Conservation (phyloP, 345 rosid species). For the Salix arbutifolia region DNA sequence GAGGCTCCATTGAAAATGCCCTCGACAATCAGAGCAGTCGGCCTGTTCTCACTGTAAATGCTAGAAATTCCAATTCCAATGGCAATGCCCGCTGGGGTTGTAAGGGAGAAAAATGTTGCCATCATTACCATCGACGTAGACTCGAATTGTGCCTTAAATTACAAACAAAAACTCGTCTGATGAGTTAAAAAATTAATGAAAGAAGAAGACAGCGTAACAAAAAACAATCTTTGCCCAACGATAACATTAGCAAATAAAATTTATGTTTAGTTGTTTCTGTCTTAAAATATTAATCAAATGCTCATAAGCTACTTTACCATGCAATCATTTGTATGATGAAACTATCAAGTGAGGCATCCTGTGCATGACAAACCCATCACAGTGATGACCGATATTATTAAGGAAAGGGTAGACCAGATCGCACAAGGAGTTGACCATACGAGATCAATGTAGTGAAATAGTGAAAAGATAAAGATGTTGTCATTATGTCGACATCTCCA, state of each 20-base stretch:
- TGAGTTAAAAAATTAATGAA: no score
- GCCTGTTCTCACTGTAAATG: constrained; percentile 40
- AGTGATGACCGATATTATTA: not conserved
- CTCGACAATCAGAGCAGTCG: constrained; percentile 48
- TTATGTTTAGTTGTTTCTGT: not conserved
- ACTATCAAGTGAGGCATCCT: not conserved
- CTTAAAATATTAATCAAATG: no score
- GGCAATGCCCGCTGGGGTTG: constrained; percentile 58
- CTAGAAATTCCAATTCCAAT: constrained; percentile 54
- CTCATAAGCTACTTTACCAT: no score
- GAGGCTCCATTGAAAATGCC: constrained; percentile 64
- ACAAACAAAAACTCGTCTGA: not conserved
- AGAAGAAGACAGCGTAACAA: not conserved
- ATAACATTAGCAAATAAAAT: not conserved
- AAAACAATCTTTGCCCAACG: not conserved
- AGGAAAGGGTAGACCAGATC: not conserved
- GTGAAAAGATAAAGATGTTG: constrained; percentile 8
- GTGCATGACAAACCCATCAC: not conserved
- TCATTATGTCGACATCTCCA: constrained; percentile 25
- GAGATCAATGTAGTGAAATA: not conserved
- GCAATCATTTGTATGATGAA: no score
- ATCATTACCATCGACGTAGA: constrained; percentile 43
- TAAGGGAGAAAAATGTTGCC: constrained; percentile 69
- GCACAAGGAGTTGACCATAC: not conserved
- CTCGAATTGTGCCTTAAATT: constrained; percentile 47